Evolutionary conservation across 495 filamentous ascomycete species (phyloP), one percentile per base, ranked within the genome.

Genomic region (Penicillium nucicola): DNA sequence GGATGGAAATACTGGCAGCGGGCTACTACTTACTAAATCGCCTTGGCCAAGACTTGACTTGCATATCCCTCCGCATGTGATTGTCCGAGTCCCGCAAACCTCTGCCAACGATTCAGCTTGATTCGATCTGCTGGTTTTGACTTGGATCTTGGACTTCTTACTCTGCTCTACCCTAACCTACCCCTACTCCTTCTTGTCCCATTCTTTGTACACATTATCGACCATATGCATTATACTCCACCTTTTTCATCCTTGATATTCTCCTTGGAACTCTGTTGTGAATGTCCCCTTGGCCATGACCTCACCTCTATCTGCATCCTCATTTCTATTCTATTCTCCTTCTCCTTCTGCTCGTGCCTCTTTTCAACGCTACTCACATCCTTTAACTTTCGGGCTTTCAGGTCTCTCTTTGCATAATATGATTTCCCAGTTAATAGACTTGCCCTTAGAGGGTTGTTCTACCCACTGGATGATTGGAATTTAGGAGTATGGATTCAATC

Each of bases 1-100:
- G 89, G 86, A 1, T 97, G 93, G 93, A 93, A 92, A 67, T 97
- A 96, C 67, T 98, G 93, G 93, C 85, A 83, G 61, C 70, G 72
- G 42, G 65, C 66, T 28, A 39, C 56, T 20, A 55, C 34, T 14
- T 10, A 25, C 25, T 30, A 40, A 37, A 12, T 30, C 20, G 14
- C 42, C 20, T 41, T 37, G 14, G 25, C 25, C 25, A 28, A 28
- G 25, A 28, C 25, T 28, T 28, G 25, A 28, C 25, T 28, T 28
- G 25, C 25, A 28, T 28, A 6, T 28, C 37, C n/a, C 39, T 28
- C 25, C 7, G 7, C 25, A 28, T 42, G 31, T 23, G 23, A 13
- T 35, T 31, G 32, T 15, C 22, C 40, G 19, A 22, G 28, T 25
- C 28, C 20, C 20, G 4, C 12, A 11, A 37, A 17, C 22, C 17